These are phyloP conservation scores for Wickerhamomyces mucosus DNA, from an alignment of 805 yeast genomes.

Conservation along the genomic window DNA sequence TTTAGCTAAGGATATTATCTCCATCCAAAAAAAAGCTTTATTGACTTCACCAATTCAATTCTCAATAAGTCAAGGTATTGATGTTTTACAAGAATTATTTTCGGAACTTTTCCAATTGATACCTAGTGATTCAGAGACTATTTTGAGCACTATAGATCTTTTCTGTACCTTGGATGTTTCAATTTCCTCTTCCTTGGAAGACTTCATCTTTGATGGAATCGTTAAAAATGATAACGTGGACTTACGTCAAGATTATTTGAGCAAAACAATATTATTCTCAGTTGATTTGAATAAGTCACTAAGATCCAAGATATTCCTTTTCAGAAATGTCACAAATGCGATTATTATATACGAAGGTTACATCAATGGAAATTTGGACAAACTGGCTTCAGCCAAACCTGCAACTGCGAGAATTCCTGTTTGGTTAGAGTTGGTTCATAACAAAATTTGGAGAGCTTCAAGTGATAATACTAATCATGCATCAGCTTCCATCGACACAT, in stretches of 20 bases:
- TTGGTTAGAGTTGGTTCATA: constrained; percentile 61
- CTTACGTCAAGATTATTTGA: constrained; percentile 41
- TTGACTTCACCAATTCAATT: constrained; percentile 54
- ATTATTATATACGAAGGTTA: constrained; percentile 55
- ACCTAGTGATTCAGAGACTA: constrained; percentile 27
- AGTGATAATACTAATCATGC: constrained; percentile 42
- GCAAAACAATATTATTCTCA: constrained; percentile 39
- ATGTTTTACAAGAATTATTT: constrained; percentile 45
- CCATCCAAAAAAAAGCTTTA: constrained; percentile 30
- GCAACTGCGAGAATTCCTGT: constrained; percentile 24
- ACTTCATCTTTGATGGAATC: constrained; percentile 46
- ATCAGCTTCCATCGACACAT: constrained; percentile 64
- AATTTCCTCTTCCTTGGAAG: constrained; percentile 39
- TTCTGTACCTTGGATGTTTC: constrained; percentile 37
- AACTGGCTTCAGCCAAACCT: constrained; percentile 31
- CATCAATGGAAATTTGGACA: constrained; percentile 35
- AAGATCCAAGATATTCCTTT: constrained; percentile 50
- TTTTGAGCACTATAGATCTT: constrained; percentile 32
- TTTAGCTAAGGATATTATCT: constrained; percentile 33
- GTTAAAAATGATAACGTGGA: constrained; percentile 40
- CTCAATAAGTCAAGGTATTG: constrained; percentile 61
- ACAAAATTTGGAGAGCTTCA: constrained; percentile 64
- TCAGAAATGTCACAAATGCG: constrained; percentile 56
- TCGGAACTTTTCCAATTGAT: constrained; percentile 26
- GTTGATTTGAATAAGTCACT: constrained; percentile 32